Conservation (phyloP, 1,284 basidiomycete genomes). For the Boletellus deceptivus region DNA sequence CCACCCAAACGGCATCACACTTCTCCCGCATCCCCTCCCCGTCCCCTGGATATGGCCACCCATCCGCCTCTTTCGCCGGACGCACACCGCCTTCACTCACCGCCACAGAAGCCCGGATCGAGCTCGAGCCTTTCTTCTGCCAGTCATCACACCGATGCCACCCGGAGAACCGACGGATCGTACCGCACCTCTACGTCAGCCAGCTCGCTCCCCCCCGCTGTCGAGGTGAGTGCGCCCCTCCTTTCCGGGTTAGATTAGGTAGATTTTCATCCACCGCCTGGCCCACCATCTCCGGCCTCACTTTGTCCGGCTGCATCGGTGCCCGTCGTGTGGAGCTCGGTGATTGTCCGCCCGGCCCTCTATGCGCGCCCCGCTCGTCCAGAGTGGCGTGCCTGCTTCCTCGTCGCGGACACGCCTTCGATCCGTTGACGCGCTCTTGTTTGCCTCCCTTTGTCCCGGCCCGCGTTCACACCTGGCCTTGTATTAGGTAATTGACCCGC, state of each 20-base stretch:
- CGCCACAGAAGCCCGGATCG: conserved; percentile 27
- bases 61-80: conserved; percentile 7
- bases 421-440: conserved; percentile 2
- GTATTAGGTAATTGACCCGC: conserved; percentile 31
- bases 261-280: conserved; percentile 14
- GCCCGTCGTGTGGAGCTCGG: conserved; percentile 17
- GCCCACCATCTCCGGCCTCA: conserved; percentile 14
- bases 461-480: conserved; percentile 3
- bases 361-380: too few species aligned
- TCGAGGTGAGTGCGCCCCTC: conserved; percentile 21
- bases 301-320: conserved; percentile 12
- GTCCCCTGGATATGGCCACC: conserved; percentile 3
- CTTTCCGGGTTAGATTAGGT: conserved; percentile 8
- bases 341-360: conserved; percentile 22
- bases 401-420: too few species aligned
- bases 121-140: conserved; percentile 24
- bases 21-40: conserved; percentile 20
- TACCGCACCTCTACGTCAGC: conserved; percentile 21
- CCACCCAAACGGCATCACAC: conserved; percentile 21
- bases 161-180: conserved; percentile 27
- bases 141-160: conserved; percentile 25
- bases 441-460: conserved; percentile 14
- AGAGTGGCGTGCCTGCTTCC: neutral
- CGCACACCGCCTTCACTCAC: conserved; percentile 9
- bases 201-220: conserved; percentile 18